phyloP scores from a whole-genome alignment of 129 eudicot genomes.

The Gnaphalium uliginosum region DNA sequence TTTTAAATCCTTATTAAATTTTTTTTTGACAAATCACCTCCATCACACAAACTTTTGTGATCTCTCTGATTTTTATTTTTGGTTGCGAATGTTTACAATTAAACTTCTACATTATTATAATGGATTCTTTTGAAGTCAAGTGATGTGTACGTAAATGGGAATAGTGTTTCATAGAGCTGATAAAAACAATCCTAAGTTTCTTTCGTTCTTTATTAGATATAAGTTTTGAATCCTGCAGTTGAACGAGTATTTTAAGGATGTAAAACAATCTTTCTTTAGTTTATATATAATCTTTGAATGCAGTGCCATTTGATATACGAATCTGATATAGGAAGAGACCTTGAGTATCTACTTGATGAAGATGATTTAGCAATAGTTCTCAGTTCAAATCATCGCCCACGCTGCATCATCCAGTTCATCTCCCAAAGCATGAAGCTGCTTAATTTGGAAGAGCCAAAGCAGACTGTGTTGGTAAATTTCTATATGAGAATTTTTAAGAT shows the following conservation, averaged over 20 bases:
- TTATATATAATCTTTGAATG: slow-evolving; percentile 37
- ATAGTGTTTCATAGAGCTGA: neutral
- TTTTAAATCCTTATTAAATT: neutral
- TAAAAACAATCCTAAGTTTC: neutral
- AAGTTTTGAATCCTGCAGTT: neutral
- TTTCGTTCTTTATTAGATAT: neutral
- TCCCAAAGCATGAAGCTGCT: slow-evolving; percentile 74
- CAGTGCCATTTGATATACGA: slow-evolving; percentile 91
- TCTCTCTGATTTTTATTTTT: neutral
- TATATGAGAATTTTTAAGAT: neutral
- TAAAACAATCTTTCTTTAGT: slow-evolving; percentile 1
- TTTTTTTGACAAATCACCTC: too few relatives aligned
- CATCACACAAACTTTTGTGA: neutral
- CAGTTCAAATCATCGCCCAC: slow-evolving; percentile 80
- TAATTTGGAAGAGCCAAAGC: slow-evolving; percentile 65
- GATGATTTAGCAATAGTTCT: slow-evolving; percentile 78
- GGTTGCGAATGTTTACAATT: neutral
- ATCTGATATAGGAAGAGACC: slow-evolving; percentile 71
- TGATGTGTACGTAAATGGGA: slow-evolving; percentile 4
- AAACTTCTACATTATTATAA: neutral
- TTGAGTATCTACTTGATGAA: slow-evolving; percentile 62
- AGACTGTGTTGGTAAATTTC: slow-evolving; percentile 55
- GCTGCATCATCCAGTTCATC: slow-evolving; percentile 89
- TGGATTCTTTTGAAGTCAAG: neutral
- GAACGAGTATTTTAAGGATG: slow-evolving; percentile 1